phyloP scores from a whole-genome alignment of 345 rosid species.

The Ailanthus altissimus region DNA sequence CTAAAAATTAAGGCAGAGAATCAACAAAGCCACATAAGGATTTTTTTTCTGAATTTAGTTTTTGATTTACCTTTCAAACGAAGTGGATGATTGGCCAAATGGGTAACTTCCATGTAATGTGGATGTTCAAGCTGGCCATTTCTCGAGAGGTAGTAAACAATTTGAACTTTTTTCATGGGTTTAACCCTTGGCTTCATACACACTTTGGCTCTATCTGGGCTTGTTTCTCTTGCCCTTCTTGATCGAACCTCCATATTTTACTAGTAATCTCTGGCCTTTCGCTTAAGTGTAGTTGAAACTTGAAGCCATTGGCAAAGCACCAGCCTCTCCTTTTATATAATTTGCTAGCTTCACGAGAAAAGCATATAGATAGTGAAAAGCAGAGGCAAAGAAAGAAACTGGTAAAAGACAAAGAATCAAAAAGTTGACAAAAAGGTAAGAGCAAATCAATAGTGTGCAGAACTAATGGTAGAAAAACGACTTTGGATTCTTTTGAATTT shows the following conservation, averaged over 20 bases:
- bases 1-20: background rate
- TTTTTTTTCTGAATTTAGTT: background rate
- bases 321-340: constrained; percentile 3
- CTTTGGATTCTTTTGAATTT: constrained; percentile 31
- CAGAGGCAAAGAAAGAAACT: background rate
- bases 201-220: constrained; percentile 47
- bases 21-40: background rate
- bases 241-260: constrained; percentile 36
- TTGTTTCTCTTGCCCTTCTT: constrained; percentile 40
- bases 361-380: background rate
- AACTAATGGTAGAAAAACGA: background rate
- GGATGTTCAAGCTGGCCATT: constrained; percentile 95
- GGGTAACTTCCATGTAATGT: constrained; percentile 78
- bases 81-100: constrained; percentile 65
- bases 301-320: background rate
- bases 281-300: background rate
- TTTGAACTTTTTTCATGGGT: constrained; percentile 53
- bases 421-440: background rate
- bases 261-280: background rate
- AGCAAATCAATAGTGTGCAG: background rate
- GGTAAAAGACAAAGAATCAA: background rate
- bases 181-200: constrained; percentile 32
- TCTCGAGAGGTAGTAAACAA: constrained; percentile 85
- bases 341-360: background rate
- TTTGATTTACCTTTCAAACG: constrained; percentile 62